Conservation (phyloP, 2,329 filamentous ascomycete genomes). For the Didymosphaeria variabile region DNA sequence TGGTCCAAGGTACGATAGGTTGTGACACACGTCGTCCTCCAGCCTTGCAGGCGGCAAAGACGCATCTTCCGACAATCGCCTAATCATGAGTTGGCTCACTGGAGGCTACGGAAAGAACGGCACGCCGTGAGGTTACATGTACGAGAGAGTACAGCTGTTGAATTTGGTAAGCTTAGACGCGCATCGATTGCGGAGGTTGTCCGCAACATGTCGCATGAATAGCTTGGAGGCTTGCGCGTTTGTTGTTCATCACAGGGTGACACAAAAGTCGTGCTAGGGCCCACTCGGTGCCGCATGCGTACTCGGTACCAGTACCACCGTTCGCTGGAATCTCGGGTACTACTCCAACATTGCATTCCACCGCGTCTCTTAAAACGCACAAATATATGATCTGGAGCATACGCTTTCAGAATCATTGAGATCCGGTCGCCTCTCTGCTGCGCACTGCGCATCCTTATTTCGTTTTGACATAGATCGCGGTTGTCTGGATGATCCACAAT, state of each 20-base stretch:
- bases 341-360: neutral
- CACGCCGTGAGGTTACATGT: neutral
- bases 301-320: neutral
- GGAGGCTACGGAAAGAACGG: neutral
- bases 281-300: neutral
- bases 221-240: neutral
- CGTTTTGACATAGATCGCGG: neutral
- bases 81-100: neutral
- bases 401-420: neutral
- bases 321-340: neutral
- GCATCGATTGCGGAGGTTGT: neutral
- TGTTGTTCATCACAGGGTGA: neutral
- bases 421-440: neutral
- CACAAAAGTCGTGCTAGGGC: neutral
- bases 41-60: neutral
- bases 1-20: neutral
- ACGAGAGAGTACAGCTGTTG: neutral
- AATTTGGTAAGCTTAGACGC: neutral
- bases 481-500: neutral
- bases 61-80: neutral
- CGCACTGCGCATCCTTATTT: neutral
- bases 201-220: neutral
- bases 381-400: neutral
- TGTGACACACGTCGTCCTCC: neutral
- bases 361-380: neutral